Conservation (phyloP, 2,329 filamentous ascomycete species). For the Cordyceps pruinosa region DNA sequence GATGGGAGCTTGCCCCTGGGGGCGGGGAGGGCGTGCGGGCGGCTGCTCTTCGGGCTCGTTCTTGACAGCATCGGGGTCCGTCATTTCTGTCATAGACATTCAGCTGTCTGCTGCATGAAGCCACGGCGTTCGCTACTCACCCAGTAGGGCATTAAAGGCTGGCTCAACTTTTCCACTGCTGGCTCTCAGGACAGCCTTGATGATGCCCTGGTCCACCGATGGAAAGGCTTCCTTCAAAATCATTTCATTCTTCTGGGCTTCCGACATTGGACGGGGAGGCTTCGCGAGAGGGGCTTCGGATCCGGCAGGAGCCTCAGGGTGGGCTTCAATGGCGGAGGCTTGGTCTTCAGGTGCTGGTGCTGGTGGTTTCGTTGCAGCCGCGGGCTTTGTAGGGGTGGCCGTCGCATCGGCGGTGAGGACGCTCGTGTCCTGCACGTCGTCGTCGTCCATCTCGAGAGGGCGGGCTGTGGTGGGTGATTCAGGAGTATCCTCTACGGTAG, state of each 20-base stretch:
- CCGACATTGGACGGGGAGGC: conserved; percentile 74
- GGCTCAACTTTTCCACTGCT: conserved; percentile 85
- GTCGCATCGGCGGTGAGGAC: conserved; percentile 37
- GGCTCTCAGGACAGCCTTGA: conserved; percentile 81
- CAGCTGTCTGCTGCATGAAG: neutral
- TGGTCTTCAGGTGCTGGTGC: conserved; percentile 18
- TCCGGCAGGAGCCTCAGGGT: conserved; percentile 21
- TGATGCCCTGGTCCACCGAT: conserved; percentile 66
- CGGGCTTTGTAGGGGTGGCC: conserved; percentile 15
- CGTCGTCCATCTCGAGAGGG: conserved; percentile 63
- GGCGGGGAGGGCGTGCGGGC: conserved; percentile 76
- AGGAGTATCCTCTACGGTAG: conserved; percentile 33
- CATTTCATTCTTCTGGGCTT: conserved; percentile 76
- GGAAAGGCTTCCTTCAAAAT: conserved; percentile 95
- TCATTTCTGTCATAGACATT: conserved; percentile 55
- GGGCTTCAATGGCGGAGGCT: conserved; percentile 21
- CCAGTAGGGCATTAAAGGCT: conserved; percentile 89
- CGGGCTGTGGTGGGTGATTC: conserved; percentile 61
- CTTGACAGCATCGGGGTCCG: conserved; percentile 62
- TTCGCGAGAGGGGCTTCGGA: conserved; percentile 59
- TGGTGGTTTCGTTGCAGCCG: conserved; percentile 18
- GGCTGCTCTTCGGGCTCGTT: conserved; percentile 49
- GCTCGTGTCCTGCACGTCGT: conserved; percentile 58
- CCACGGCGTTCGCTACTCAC: conserved; percentile 36
- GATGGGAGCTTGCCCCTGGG: conserved; percentile 54